Evolutionary conservation across 148 eudicot genomes (phyloP), one percentile per base, ranked within the genome.

Genomic region (Amaranthus cruentus): DNA sequence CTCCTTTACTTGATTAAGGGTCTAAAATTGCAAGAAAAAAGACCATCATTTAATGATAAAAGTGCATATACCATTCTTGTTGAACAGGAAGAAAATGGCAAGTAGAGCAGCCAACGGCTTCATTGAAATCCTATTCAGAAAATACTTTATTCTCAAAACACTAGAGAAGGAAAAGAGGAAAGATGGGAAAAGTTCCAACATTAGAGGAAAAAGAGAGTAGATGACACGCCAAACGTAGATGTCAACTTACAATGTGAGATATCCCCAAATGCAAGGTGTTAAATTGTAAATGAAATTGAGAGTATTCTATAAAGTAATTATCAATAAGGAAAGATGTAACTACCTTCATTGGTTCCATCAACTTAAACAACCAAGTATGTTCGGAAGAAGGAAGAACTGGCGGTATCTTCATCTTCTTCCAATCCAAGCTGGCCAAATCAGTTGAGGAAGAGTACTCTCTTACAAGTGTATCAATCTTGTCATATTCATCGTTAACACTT

Each of bases 401-500:
- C 0, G 99, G 97, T 54, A 95, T 92, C 89, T 92, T 95, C 97
- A 86, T 88, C 78, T 84, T 95, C 84, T 90, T 95, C 99, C 99
- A 95, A 54, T 92, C 96, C 62, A 88, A 80, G 91, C 91, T 86
- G 67, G 73, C 89, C 81, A 90, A 77, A 73, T 90, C 90, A n/a
- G 89, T 85, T 47, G 91, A 87, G 18, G 77, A 83, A 15, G 99
- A 86, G 78, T 88, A 90, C 38, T 87, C 92, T 62, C 94, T 84
- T 6, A 90, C 88, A 62, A 95, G 94, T 81, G 79, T 85, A 70
- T 82, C 75, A 59, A 89, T 84, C 69, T 81, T 86, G 46, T 84
- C 91, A 74, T 79, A 88, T 78, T 87, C 91, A 71, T 76, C 70
- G 21, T 81, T 76, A 6, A 54, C 50, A 47, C n/a, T 68, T 54